Evolutionary conservation across 108 stramenopile genomes (phyloP), one percentile per base, ranked within the genome.

Genomic region (Skeletonema menzelii): DNA sequence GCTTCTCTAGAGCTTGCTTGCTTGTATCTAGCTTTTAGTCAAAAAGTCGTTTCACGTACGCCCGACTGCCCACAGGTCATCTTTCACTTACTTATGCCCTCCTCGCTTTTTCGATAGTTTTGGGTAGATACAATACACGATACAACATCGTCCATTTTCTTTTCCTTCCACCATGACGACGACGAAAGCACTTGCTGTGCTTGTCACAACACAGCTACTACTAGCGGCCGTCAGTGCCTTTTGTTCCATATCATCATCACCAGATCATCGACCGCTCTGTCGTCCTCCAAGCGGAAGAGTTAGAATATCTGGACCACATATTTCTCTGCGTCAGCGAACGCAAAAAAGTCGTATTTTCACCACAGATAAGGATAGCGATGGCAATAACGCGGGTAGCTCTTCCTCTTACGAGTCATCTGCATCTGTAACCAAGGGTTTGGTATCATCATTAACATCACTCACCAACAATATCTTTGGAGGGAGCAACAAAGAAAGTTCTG

Each of bases 401-500:
- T 53, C 49, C 63, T 77, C 76, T 11, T 77, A 69, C 57, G 63
- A 77, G 11, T 70, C 76, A 20, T 77, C 76, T 10, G 69, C 63
- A 15, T 70, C 76, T 31, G 14, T 64, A 27, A 65, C 56, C 15
- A 77, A 77, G 35, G 76, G 68, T 4, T 46, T 77, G 8, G 76
- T 77, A 10, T 69, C 76, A 27, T 70, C 68, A 0, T 30, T 77
- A 10, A 77, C 76, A 10, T 77, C 76, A 10, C 22, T 77, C 22
- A 69, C 63, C 47, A 77, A 77, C 37, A 63, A 44, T 62, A 67
- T 77, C 35, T 57, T 69, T 11, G n/a, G 42, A 35, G 11, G 28
- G 22, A 19, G 34, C 42, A 59, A 12, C 5, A 53, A 13, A 53
- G 24, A 27, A 15, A 31, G 2, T 27, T 2, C 28, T 66, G 40